phyloP scores from a whole-genome alignment of 2,329 filamentous ascomycete genomes.

The Aspergillus latus region DNA sequence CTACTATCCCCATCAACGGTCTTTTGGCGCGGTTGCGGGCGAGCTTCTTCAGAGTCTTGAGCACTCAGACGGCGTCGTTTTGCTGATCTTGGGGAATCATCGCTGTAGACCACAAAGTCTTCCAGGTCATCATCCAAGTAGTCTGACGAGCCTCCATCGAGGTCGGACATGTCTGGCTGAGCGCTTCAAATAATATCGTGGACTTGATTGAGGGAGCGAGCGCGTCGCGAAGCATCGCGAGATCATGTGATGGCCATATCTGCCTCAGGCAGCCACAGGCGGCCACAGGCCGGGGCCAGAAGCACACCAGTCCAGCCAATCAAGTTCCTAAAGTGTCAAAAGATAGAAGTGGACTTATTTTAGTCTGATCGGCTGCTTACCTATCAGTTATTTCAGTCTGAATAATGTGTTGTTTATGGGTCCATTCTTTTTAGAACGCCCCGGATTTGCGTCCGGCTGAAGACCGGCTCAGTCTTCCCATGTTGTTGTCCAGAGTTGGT shows the following conservation, averaged over 20 bases:
- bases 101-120: constrained; percentile 29
- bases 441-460: constrained; percentile 3
- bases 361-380: background rate
- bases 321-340: background rate
- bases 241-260: constrained; percentile 16
- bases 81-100: constrained; percentile 28
- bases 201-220: background rate
- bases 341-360: background rate
- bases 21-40: background rate
- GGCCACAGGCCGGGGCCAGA: too few species aligned
- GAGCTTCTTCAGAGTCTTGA: background rate
- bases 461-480: background rate
- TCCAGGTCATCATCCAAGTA: constrained; percentile 32
- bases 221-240: constrained; percentile 21
- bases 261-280: constrained; percentile 3
- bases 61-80: constrained; percentile 38
- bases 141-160: constrained; percentile 30
- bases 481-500: background rate
- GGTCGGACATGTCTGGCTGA: constrained; percentile 29
- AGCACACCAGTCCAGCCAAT: background rate
- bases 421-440: background rate
- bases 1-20: constrained; percentile 12
- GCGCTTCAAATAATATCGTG: background rate
- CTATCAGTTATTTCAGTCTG: background rate
- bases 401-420: background rate